These are phyloP conservation scores for Backusella parvicylindrica DNA, from an alignment of 192 early-diverging fungal genomes.

Conservation along the genomic window DNA sequence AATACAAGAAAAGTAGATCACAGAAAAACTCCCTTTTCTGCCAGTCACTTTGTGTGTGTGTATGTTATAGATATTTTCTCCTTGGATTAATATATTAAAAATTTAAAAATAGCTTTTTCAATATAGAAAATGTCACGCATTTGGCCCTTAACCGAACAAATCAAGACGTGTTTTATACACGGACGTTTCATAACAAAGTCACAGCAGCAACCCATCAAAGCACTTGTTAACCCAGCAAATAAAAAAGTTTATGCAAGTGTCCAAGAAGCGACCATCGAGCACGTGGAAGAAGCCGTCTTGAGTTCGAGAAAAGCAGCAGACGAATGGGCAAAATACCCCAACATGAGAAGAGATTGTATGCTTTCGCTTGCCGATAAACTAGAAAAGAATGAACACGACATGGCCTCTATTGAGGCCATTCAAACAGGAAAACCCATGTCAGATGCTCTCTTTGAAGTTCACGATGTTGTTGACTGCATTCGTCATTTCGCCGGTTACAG, in stretches of 20 bases:
- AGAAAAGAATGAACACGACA: conserved; percentile 32
- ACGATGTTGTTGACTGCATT: conserved; percentile 57
- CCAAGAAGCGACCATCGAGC: conserved; percentile 5
- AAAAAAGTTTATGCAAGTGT: not conserved
- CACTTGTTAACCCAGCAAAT: not conserved
- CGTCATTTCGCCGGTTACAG: conserved; percentile 72
- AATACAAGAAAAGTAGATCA: not conserved
- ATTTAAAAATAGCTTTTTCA: not conserved
- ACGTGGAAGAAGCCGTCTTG: conserved; percentile 4
- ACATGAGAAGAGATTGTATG: conserved; percentile 42
- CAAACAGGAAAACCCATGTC: conserved; percentile 51
- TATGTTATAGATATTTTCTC: not conserved
- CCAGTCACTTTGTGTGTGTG: not conserved
- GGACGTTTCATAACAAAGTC: not conserved
- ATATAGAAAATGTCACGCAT: not conserved
- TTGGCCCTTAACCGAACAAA: conserved; percentile 2
- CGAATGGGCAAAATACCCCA: not conserved
- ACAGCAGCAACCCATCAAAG: not conserved
- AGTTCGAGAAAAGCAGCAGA: not conserved
- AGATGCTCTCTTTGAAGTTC: conserved; percentile 46
- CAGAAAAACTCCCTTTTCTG: not conserved
- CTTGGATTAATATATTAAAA: not conserved
- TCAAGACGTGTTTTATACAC: not conserved
- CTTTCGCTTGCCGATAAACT: conserved; percentile 38
- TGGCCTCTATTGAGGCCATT: conserved; percentile 45